Conservation (phyloP, 371 early-diverging fungal species). For the Cokeromyces recurvatus region DNA sequence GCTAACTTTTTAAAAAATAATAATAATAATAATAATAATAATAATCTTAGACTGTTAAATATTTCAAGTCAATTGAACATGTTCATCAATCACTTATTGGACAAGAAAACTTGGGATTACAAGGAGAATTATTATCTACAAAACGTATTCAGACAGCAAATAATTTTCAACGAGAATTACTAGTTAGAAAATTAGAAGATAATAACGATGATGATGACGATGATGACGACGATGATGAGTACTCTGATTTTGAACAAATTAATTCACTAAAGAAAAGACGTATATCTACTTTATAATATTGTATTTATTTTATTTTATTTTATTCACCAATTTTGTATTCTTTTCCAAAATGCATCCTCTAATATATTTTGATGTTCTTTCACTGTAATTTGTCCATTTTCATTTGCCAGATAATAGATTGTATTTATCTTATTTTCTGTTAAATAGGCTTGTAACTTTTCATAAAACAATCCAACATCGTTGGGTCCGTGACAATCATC, state of each 20-base stretch:
- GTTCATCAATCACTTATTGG: conserved; percentile 69
- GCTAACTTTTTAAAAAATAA: too few relatives aligned
- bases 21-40: too few relatives aligned
- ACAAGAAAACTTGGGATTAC: conserved; percentile 71
- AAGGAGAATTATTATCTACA: conserved; percentile 48
- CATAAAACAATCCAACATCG: conserved; percentile 84
- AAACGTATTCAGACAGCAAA: conserved; percentile 11
- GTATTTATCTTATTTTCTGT: conserved; percentile 38
- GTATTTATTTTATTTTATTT: too few relatives aligned
- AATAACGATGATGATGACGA: conserved; percentile 1
- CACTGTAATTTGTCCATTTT: conserved; percentile 14
- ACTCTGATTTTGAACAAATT: background rate
- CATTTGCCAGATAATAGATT: conserved; percentile 39
- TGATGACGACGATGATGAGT: conserved; percentile 16
- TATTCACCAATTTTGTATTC: conserved; percentile 25
- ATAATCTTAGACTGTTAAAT: conserved; percentile 6
- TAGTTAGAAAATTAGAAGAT: conserved; percentile 18
- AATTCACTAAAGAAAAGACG: background rate
- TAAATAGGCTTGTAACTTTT: conserved; percentile 51
- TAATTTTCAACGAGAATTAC: conserved; percentile 13
- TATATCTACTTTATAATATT: too few relatives aligned
- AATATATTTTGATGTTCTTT: conserved; percentile 26
- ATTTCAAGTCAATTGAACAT: conserved; percentile 72
- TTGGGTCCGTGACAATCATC: conserved; percentile 92
- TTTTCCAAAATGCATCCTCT: conserved; percentile 35